These are phyloP conservation scores for Phanerochaete carnosa DNA, from an alignment of 768 basidiomycete genomes.

Conservation along the genomic window DNA sequence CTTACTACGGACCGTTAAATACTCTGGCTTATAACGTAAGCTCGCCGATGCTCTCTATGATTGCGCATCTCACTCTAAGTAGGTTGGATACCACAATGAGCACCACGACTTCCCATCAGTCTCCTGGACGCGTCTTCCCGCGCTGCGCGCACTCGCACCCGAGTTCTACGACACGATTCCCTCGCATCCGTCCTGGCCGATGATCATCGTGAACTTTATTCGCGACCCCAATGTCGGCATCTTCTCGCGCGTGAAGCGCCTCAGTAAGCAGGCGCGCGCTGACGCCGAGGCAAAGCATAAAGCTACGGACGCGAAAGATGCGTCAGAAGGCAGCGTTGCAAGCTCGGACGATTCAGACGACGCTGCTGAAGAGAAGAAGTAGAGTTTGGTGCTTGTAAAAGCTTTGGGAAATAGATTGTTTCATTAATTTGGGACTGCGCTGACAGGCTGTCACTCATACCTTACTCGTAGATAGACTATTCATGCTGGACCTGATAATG, in stretches of 20 bases:
- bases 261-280: conserved; percentile 35
- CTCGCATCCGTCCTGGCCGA: conserved; percentile 89
- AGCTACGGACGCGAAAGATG: neutral
- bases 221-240: conserved; percentile 86
- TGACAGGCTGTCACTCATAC: neutral
- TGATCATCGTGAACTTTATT: conserved; percentile 93
- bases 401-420: neutral
- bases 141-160: conserved; percentile 76
- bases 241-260: conserved; percentile 81
- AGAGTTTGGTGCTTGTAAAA: too few relatives aligned
- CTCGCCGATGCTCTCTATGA: conserved; percentile 7
- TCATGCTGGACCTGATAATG: neutral
- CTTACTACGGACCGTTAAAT: conserved; percentile 93
- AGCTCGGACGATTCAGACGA: neutral
- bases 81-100: conserved; percentile 99
- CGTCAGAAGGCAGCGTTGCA: neutral
- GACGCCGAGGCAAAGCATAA: neutral
- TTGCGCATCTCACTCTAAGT: conserved; percentile 5
- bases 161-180: conserved; percentile 92
- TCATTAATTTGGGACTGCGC: neutral
- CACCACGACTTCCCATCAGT: conserved; percentile 99
- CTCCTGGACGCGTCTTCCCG: conserved; percentile 90
- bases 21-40: conserved; percentile 88
- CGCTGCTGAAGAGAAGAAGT: neutral
- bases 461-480: neutral